Evolutionary conservation across 225 moss, liverwort and hornwort genomes (phyloP), one percentile per base, ranked within the genome.

Genomic region (Bryoerythrophyllum caledonicum): DNA sequence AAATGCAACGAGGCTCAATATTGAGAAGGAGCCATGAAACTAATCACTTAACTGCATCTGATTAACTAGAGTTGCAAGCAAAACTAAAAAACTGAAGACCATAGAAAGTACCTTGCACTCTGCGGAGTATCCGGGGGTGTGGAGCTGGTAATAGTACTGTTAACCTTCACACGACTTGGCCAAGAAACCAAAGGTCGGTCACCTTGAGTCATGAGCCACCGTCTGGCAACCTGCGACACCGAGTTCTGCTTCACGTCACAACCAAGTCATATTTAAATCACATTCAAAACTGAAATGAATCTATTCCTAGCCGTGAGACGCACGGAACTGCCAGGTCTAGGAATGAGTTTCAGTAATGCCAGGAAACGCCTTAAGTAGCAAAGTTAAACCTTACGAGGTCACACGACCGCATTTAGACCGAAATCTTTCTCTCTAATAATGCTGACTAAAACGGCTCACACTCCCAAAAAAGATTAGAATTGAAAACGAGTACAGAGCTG

Each of bases 141-240:
- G 60, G 80, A 82, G 73, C 75, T 82, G 65, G 76, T 80, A 26
- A 85, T 54, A 34, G 80, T 81, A 68, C 84, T 83, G 67, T 81
- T 91, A 30, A 91, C 82, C 41, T 85, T 85, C 30, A 90, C 80
- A 77, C 86, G 93, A 79, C 80, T 89, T 67, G 92, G 85, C 78
- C 87, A 87, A 80, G 82, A 72, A 54, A 87, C 65, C 82, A 81
- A 70, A 28, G 87, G 87, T 35, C 71, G 82, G 65, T 94, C 93
- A 67, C 97, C 94, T 71, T 89, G 91, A 76, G 89, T 89, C 89
- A 99, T 79, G 62, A 99, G 85, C 88, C 91, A 87, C 80, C 97
- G 87, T 75, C 95, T 90, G 52, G 91, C 90, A 59, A 90, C 89
- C 95, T 99, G 90, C 70, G 58, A 75, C 68, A 65, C 78, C 78